Percentiles rank a stretch among this genome's conserved stretches.
These are phyloP conservation scores for Chimonanthus praecox DNA, from an alignment of 164 flowering plant genomes.

Conservation along the genomic window DNA sequence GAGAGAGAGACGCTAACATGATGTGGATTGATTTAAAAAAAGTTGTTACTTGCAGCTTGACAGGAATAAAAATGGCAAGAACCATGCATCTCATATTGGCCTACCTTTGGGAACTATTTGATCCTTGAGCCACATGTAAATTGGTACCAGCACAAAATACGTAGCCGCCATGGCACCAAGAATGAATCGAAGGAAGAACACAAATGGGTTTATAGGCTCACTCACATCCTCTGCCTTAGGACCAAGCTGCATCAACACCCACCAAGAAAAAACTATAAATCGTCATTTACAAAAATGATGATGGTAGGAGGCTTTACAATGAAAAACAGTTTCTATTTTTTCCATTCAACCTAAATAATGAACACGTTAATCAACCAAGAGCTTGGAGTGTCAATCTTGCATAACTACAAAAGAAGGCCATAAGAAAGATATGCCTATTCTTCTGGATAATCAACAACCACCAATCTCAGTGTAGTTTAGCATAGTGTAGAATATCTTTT, in stretches of 20 bases:
- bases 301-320: neutral
- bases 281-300: neutral
- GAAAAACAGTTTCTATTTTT: no score
- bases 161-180: constrained; percentile 69
- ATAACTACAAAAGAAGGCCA: no score
- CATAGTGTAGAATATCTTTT: neutral
- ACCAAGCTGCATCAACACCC: constrained; percentile 40
- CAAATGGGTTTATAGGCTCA: constrained; percentile 36
- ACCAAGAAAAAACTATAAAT: neutral
- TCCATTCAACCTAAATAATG: neutral
- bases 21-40: no score
- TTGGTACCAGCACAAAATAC: constrained; percentile 74
- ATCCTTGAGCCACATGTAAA: constrained; percentile 98
- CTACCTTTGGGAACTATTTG: constrained; percentile 70
- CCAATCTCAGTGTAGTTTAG: neutral
- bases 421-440: no score
- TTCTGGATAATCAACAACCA: neutral
- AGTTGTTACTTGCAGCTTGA: neutral
- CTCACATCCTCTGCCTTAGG: constrained; percentile 50
- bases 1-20: no score
- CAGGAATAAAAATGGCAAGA: neutral
- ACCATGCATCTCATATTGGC: constrained; percentile 43
- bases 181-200: constrained; percentile 55
- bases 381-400: no score
- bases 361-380: neutral